These are phyloP conservation scores for Diversispora eburnea DNA, from an alignment of 192 early-diverging fungal genomes.

Conservation along the genomic window DNA sequence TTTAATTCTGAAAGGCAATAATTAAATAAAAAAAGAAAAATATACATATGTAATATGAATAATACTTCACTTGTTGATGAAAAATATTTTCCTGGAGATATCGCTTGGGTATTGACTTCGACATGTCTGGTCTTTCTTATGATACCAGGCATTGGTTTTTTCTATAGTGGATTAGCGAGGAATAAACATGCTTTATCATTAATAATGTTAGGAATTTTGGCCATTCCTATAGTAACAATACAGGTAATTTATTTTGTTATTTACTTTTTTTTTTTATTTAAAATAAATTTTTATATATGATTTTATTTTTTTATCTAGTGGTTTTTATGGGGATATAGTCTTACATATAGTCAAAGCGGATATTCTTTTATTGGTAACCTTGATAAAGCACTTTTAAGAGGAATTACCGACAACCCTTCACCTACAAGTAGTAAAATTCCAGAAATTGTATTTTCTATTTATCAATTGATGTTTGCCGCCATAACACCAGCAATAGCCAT, in stretches of 20 bases:
- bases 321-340: conserved; percentile 69
- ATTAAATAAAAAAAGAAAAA: too few species aligned
- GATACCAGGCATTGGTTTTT: conserved; percentile 62
- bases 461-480: conserved; percentile 65
- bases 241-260: conserved; percentile 47
- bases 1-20: too few species aligned
- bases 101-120: conserved; percentile 58
- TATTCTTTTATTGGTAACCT: conserved; percentile 71
- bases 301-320: conserved; percentile 68
- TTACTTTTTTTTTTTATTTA: conserved; percentile 46
- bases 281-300: conserved; percentile 39
- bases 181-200: conserved; percentile 64
- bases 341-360: conserved; percentile 64
- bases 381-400: conserved; percentile 56
- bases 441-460: conserved; percentile 47
- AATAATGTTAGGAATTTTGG: conserved; percentile 57
- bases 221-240: conserved; percentile 54
- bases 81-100: conserved; percentile 44
- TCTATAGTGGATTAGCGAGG: conserved; percentile 64
- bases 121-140: conserved; percentile 63
- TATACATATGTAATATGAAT: too few species aligned
- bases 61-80: too few species aligned
- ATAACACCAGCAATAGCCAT: conserved; percentile 57
- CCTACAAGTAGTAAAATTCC: conserved; percentile 61
- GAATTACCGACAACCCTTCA: conserved; percentile 53